Conservation (phyloP, 2,329 filamentous ascomycete genomes). For the Fonsecaea pedrosoi region DNA sequence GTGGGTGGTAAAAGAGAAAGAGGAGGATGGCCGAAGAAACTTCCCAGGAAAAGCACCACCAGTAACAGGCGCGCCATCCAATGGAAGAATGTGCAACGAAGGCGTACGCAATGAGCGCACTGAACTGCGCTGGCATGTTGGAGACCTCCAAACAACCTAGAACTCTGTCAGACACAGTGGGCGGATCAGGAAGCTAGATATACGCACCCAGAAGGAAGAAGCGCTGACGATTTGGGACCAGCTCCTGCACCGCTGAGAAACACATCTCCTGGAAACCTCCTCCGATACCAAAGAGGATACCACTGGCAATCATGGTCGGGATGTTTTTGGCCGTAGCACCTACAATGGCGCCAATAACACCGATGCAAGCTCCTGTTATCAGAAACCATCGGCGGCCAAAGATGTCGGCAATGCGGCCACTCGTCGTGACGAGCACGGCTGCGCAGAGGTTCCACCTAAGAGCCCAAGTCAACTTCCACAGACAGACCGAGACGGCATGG, state of each 20-base stretch:
- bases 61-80: conserved; percentile 60
- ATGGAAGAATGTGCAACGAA: conserved; percentile 52
- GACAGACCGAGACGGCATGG: neutral
- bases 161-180: neutral
- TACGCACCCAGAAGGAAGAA: conserved; percentile 44
- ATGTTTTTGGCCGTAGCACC: conserved; percentile 48
- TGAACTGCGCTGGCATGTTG: conserved; percentile 44
- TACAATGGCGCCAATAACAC: conserved; percentile 48
- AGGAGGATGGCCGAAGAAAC: conserved; percentile 23
- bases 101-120: conserved; percentile 56
- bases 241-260: conserved; percentile 49
- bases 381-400: conserved; percentile 48
- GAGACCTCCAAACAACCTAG: conserved; percentile 32
- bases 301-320: conserved; percentile 48
- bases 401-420: conserved; percentile 47
- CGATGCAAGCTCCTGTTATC: conserved; percentile 44
- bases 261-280: conserved; percentile 50
- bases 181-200: conserved; percentile 28
- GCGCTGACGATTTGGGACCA: conserved; percentile 50
- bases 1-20: conserved; percentile 56
- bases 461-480: neutral
- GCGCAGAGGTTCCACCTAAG: conserved; percentile 22
- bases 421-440: conserved; percentile 39
- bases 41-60: conserved; percentile 26
- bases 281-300: conserved; percentile 48